phyloP scores from a whole-genome alignment of 768 basidiomycete genomes.

The Dentipellis fragilis region DNA sequence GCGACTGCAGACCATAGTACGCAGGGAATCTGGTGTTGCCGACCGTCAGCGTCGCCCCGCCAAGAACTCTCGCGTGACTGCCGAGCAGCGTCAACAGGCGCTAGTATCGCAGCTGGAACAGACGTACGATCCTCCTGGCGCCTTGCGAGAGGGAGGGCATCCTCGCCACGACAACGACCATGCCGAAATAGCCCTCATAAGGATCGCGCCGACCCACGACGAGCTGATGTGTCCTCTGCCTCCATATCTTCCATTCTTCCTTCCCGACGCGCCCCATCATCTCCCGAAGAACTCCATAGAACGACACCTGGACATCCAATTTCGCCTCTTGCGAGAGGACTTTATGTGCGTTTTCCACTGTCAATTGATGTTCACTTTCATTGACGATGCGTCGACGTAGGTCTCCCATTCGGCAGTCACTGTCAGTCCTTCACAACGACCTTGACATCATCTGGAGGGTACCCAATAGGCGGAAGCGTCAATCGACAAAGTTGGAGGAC shows the following conservation, averaged over 20 bases:
- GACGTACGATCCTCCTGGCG: slow-evolving; percentile 48
- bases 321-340: slow-evolving; percentile 66
- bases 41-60: slow-evolving; percentile 11
- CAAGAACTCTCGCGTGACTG: slow-evolving; percentile 4
- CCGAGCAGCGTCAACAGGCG: slow-evolving; percentile 21
- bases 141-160: slow-evolving; percentile 30
- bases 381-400: neutral
- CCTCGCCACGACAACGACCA: slow-evolving; percentile 64
- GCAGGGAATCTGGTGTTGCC: slow-evolving; percentile 35
- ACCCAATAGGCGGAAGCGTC: neutral
- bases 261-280: slow-evolving; percentile 54
- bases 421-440: slow-evolving; percentile 11
- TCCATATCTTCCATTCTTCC: slow-evolving; percentile 55
- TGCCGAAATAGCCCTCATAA: slow-evolving; percentile 43
- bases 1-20: slow-evolving; percentile 32
- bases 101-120: slow-evolving; percentile 28
- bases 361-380: neutral
- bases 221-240: slow-evolving; percentile 42
- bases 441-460: slow-evolving; percentile 8
- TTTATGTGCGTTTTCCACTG: slow-evolving; percentile 40
- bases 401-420: slow-evolving; percentile 13
- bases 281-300: slow-evolving; percentile 50
- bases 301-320: slow-evolving; percentile 61
- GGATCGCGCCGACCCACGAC: slow-evolving; percentile 59
- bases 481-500: slow-evolving; percentile 30